Evolutionary conservation across 2,329 filamentous ascomycete species (phyloP).

Genomic region (Pseudocercospora macadamiae): DNA sequence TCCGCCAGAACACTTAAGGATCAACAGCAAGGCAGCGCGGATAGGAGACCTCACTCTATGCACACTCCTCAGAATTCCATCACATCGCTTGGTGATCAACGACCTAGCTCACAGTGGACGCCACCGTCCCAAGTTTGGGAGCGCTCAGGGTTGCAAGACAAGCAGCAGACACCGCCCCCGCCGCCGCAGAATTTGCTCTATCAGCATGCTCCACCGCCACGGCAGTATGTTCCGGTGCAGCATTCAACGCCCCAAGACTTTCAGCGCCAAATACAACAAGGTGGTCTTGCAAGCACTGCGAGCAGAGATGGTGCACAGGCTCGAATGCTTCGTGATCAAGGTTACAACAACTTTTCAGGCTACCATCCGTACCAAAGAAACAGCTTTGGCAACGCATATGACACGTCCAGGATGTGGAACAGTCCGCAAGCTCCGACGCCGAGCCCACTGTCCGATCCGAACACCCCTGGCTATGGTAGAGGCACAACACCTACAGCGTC

Average conservation of each 20-base stretch:
- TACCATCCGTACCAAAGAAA: slow-evolving; percentile 24
- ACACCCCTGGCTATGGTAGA: slow-evolving; percentile 30
- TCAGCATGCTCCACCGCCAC: slow-evolving; percentile 17
- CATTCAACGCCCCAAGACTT: slow-evolving; percentile 51
- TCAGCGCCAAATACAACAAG: slow-evolving; percentile 36
- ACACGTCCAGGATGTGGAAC: slow-evolving; percentile 32
- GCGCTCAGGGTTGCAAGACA: slow-evolving; percentile 23
- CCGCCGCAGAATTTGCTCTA: slow-evolving; percentile 22
- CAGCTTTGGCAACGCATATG: slow-evolving; percentile 32
- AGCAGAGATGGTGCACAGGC: slow-evolving; percentile 39
- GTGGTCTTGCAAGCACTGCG: slow-evolving; percentile 35
- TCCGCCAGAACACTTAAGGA: slow-evolving; percentile 32
- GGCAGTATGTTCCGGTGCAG: slow-evolving; percentile 23
- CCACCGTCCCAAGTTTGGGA: slow-evolving; percentile 40
- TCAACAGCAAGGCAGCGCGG: slow-evolving; percentile 16
- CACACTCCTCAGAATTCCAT: slow-evolving; percentile 35
- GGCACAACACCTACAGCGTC: slow-evolving; percentile 24
- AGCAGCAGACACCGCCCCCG: slow-evolving; percentile 25
- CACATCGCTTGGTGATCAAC: slow-evolving; percentile 22
- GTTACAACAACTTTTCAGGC: slow-evolving; percentile 27
- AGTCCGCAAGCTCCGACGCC: slow-evolving; percentile 38
- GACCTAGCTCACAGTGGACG: slow-evolving; percentile 38
- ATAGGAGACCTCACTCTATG: slow-evolving; percentile 14
- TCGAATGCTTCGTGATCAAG: slow-evolving; percentile 37
- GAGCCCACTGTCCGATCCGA: slow-evolving; percentile 37